Percentiles rank a stretch among this genome's conserved stretches.
Conservation (phyloP, 2,329 filamentous ascomycete genomes). For the Ramularia endophylla region DNA sequence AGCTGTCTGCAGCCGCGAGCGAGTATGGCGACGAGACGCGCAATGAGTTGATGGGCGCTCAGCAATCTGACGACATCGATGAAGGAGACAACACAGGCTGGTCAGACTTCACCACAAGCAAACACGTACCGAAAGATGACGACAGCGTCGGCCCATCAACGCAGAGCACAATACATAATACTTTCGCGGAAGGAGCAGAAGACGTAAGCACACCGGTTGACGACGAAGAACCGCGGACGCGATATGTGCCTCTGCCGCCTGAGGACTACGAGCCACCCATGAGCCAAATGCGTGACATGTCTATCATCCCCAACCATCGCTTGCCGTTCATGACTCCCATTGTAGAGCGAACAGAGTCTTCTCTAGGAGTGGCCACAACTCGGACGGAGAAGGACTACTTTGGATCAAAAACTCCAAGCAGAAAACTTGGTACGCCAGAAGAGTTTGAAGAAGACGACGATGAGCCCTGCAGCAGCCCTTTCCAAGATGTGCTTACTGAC, state of each 20-base stretch:
- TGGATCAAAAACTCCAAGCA: constrained; percentile 72
- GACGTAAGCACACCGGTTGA: constrained; percentile 41
- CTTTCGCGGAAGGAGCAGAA: constrained; percentile 30
- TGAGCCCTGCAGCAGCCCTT: constrained; percentile 62
- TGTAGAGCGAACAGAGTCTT: constrained; percentile 89
- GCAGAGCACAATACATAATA: constrained; percentile 31
- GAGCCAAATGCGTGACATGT: constrained; percentile 74
- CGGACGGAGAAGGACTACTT: constrained; percentile 52
- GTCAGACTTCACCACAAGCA: constrained; percentile 78
- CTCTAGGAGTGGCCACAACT: constrained; percentile 61
- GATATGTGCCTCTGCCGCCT: constrained; percentile 73
- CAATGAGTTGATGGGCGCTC: constrained; percentile 44
- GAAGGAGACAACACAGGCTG: constrained; percentile 62
- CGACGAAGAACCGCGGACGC: constrained; percentile 46
- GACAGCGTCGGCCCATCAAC: constrained; percentile 33
- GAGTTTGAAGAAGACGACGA: constrained; percentile 29
- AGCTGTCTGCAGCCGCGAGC: constrained; percentile 57
- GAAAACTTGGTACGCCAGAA: constrained; percentile 42
- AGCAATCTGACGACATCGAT: constrained; percentile 28
- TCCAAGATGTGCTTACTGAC: constrained; percentile 58
- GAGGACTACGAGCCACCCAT: constrained; percentile 75
- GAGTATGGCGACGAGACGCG: constrained; percentile 60
- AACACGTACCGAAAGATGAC: constrained; percentile 55
- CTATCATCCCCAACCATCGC: constrained; percentile 76
- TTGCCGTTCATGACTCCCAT: constrained; percentile 99